Base-by-base conservation (phyloP, 2,329 filamentous ascomycete species). In the Fusarium citri region DNA sequence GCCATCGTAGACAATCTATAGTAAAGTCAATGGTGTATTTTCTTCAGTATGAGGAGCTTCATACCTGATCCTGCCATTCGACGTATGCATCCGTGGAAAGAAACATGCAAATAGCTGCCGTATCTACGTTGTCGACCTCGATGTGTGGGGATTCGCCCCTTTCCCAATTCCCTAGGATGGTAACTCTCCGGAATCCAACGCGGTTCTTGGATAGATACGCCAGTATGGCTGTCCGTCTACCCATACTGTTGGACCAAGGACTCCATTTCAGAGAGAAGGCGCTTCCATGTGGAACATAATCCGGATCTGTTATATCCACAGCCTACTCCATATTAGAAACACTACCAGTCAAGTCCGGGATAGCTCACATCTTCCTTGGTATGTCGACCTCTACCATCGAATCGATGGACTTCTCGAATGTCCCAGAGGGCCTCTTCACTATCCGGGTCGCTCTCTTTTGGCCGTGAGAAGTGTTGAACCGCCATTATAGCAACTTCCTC, bases 231-330 rank as follows among this genome's bases (percentile, higher is more conserved):
- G 79, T 81, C 22, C 78, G 78, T 2, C 73, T 78, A 8, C 74
- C 77, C 3, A 75, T 76, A 0, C 69, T 72, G 4, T 77, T 73
- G 4, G 83, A 62, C 87, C 87, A 89, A 0, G 87, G 85, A 28
- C 86, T 85, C 84, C 86, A 89, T 69, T 79, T 83, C 5, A 89
- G 72, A 5, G 83, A 83, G 59, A 86, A 88, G 1, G 83, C 82
- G 7, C 84, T 86, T 8, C 80, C 81, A 28, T 77, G 80, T 4
- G 86, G 84, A 5, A 81, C 78, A 56, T 81, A 87, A 54, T 88
- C 84, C 0, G 84, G 83, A 57, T 89, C 85, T 4, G 72, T 73
- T 2, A 72, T 64, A 59, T 80, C 75, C n/a, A 59, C 51, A 8
- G 61, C 71, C 80, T 81, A 20, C 25, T 23, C 4, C 28, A 34